Evolutionary conservation across 2,329 filamentous ascomycete genomes (phyloP), one percentile per base, ranked within the genome.

Genomic region (Lecanicillium sp.): DNA sequence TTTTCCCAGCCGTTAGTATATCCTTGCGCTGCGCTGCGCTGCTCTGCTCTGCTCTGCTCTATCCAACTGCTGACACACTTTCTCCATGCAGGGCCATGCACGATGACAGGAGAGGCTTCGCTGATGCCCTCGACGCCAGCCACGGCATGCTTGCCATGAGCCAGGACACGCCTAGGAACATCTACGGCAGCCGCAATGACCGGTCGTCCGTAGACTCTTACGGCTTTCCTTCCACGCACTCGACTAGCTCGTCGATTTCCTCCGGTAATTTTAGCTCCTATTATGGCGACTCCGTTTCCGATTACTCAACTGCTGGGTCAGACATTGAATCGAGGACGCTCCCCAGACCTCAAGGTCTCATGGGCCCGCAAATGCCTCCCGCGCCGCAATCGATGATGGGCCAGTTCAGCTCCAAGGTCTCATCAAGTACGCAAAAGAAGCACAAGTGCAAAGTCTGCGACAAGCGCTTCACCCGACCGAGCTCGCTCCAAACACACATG

Each of bases 361-460:
- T 73, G 64, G 67, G 67, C 31, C 78, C 72, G 42, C 73, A 71
- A 46, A 72, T 80, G 22, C 86, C 87, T 2, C 87, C 88, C 1
- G 87, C 87, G 14, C 89, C 88, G 2, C 85, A 94, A 57, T 94
- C 89, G 1, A 95, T 98, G 88, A 98, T 98, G 92, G 80, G 87
- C 37, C 89, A 94, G 54, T 96, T 96, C 67, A 95, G 86, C 64
- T 95, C 90, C 46, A 95, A 95, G 65, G 82, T 95, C 37, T 89
- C 88, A 1, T 89, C 86, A 14, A 95, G 87, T 65, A 92, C 90
- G 9, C 88, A 95, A 59, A 96, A 96, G 79, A 96, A 96, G 73
- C 92, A 96, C 69, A 95, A 95, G 71, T 96, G 90, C 76, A 95
- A 95, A 67, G 85, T 96, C 43, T 96, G 90, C 69, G 90, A 95